phyloP scores from a whole-genome alignment of 495 filamentous ascomycete genomes.

The Tuber magnatum region DNA sequence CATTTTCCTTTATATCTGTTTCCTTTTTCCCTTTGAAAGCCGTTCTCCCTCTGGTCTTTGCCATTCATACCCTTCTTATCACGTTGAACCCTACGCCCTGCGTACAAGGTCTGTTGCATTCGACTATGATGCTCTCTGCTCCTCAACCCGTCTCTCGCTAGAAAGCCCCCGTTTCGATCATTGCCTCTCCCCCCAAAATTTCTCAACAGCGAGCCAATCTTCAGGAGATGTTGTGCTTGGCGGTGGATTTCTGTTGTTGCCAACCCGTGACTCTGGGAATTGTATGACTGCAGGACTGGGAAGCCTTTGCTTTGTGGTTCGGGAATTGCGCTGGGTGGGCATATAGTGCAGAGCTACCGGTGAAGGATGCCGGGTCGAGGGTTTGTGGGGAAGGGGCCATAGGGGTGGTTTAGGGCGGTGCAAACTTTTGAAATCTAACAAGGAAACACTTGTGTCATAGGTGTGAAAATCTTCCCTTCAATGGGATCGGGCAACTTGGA shows the following conservation, averaged over 20 bases:
- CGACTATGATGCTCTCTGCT: too few species aligned
- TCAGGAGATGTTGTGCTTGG: neutral
- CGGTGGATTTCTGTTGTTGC: neutral
- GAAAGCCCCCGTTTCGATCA: too few species aligned
- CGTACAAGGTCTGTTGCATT: too few species aligned
- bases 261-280: too few species aligned
- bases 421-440: neutral
- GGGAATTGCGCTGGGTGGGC: neutral
- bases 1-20: too few species aligned
- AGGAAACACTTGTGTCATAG: neutral
- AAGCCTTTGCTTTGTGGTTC: neutral
- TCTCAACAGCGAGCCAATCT: neutral
- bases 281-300: neutral
- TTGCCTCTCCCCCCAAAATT: too few species aligned
- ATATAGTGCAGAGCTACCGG: neutral
- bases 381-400: neutral
- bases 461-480: neutral
- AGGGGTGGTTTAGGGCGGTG: neutral
- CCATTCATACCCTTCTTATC: too few species aligned
- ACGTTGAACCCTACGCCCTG: too few species aligned
- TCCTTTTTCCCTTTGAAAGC: too few species aligned
- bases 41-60: too few species aligned
- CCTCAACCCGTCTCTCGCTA: too few species aligned
- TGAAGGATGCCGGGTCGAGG: neutral
- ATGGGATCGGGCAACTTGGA: neutral